These are phyloP conservation scores for Tetrahymena malaccensis DNA, from an alignment of 73 alveolate genomes.

Conservation along the genomic window DNA sequence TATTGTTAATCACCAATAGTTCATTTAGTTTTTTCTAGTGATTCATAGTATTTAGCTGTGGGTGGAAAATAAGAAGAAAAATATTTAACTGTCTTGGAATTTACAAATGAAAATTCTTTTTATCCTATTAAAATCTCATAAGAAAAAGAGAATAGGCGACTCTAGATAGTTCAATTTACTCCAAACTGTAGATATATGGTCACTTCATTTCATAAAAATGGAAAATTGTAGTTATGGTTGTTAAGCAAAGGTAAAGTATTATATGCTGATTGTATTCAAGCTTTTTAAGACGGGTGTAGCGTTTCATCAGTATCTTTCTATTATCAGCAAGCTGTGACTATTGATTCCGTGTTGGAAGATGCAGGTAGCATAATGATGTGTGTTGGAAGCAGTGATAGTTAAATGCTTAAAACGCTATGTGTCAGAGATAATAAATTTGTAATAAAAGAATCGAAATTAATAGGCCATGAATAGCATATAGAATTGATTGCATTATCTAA, in stretches of 20 bases:
- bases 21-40: not conserved
- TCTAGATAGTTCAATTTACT: not conserved
- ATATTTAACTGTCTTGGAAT: not conserved
- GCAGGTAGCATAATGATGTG: not conserved
- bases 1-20: not conserved
- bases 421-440: not conserved
- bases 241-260: not conserved
- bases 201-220: not conserved
- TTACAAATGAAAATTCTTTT: not conserved
- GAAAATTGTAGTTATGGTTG: not conserved
- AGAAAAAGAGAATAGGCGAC: not conserved
- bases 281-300: not conserved
- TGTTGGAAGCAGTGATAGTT: not conserved
- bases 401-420: not conserved
- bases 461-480: not conserved
- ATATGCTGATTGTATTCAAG: not conserved
- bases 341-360: not conserved
- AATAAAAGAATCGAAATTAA: not conserved
- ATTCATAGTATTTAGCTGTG: not conserved
- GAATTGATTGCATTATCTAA: not conserved
- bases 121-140: not conserved
- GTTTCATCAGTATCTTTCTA: not conserved
- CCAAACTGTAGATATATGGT: not conserved
- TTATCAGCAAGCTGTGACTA: not conserved
- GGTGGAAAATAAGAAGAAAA: not conserved